Percentiles rank a stretch among this genome's conserved stretches.
Conservation (phyloP, 2,329 filamentous ascomycete genomes). For the Beauveria bassiana region DNA sequence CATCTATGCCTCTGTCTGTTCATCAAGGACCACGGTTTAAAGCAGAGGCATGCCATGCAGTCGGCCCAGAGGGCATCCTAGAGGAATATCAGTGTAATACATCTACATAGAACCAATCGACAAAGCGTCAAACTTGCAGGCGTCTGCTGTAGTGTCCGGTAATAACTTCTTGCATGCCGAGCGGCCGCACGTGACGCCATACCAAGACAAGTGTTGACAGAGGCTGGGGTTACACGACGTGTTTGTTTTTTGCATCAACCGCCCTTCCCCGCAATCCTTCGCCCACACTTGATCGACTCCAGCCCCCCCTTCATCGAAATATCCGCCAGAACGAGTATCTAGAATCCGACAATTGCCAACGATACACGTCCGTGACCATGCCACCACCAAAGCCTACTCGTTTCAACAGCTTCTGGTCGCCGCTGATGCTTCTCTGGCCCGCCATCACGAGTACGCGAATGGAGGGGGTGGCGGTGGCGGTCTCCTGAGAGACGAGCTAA, state of each 20-base stretch:
- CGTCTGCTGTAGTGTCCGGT: too few species aligned
- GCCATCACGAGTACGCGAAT: not conserved
- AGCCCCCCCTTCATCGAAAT: too few species aligned
- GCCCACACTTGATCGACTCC: too few species aligned
- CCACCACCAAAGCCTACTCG: not conserved
- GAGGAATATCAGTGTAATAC: not conserved
- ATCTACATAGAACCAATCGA: not conserved
- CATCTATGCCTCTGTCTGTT: not conserved
- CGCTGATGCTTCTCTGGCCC: constrained; percentile 2
- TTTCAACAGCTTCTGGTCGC: not conserved
- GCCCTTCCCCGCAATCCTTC: not conserved
- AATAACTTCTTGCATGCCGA: not conserved
- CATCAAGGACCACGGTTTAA: not conserved
- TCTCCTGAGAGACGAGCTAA: not conserved
- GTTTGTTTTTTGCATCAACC: not conserved
- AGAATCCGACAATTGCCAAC: not conserved
- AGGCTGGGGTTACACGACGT: not conserved
- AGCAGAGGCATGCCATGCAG: not conserved
- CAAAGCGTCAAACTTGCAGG: not conserved
- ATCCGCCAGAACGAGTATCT: too few species aligned
- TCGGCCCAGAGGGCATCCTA: not conserved
- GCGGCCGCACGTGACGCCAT: not conserved
- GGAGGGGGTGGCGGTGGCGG: not conserved
- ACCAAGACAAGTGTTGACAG: not conserved
- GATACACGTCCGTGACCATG: not conserved